These are phyloP conservation scores for Prunus salicina DNA, from an alignment of 306 rosid species.

Conservation along the genomic window DNA sequence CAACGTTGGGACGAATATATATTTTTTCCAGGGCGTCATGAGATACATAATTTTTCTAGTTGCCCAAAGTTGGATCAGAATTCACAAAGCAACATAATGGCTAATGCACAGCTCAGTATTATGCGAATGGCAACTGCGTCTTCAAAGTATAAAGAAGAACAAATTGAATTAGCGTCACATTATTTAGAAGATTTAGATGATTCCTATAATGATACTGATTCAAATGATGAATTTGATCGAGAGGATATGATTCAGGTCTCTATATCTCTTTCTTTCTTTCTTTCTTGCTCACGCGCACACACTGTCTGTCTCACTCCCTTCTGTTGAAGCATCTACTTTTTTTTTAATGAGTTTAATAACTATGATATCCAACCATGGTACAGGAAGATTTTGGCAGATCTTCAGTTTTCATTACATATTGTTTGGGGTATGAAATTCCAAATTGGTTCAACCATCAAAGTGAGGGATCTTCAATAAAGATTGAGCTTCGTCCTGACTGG, in stretches of 20 bases:
- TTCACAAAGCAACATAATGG: neutral
- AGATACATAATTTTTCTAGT: neutral
- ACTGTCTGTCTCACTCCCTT: neutral
- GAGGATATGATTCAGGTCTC: neutral
- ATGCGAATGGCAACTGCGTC: neutral
- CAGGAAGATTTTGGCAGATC: neutral
- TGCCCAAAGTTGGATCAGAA: neutral
- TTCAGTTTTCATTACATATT: neutral
- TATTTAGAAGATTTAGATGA: no score
- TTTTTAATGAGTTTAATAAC: neutral
- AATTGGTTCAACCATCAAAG: slow-evolving; percentile 13
- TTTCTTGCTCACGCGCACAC: neutral
- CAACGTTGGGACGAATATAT: neutral
- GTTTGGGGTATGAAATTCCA: slow-evolving; percentile 18
- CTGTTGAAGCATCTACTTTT: neutral
- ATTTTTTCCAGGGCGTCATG: neutral
- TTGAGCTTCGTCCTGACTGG: neutral
- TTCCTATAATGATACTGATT: no score
- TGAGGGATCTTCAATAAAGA: slow-evolving; percentile 1
- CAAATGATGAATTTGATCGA: neutral
- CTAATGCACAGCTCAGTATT: neutral
- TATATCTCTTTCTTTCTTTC: neutral
- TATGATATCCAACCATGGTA: neutral
- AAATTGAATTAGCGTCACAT: no score
- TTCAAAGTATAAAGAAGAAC: neutral